Conservation (phyloP, 768 basidiomycete genomes). For the Pleurotus cornucopiae region DNA sequence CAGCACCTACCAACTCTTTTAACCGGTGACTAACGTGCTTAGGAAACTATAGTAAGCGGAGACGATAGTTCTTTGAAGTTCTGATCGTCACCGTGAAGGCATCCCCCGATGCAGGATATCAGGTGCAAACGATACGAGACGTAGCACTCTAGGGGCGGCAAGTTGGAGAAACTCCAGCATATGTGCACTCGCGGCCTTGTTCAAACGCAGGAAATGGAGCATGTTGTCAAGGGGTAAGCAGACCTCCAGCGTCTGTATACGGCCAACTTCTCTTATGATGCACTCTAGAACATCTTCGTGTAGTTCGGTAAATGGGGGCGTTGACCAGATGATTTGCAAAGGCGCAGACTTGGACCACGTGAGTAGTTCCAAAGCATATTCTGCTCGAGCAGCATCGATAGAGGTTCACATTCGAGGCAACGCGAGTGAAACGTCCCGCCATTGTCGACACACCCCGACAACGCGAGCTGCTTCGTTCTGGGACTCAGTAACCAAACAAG, state of each 20-base stretch:
- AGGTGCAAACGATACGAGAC: not conserved
- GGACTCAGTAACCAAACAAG: too few relatives aligned
- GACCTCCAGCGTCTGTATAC: not conserved
- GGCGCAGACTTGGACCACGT: not conserved
- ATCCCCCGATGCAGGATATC: not conserved
- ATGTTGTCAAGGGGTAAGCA: not conserved
- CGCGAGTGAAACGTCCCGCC: not conserved
- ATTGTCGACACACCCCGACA: not conserved
- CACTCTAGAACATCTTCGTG: not conserved
- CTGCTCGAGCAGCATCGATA: not conserved
- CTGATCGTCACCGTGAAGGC: not conserved
- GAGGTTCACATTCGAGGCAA: not conserved
- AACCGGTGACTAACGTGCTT: too few relatives aligned
- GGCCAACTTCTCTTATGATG: not conserved
- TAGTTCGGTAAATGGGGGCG: not conserved
- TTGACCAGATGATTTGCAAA: not conserved
- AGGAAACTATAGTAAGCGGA: too few relatives aligned
- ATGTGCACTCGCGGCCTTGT: not conserved
- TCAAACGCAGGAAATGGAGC: not conserved
- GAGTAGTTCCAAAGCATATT: not conserved
- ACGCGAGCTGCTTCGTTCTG: not conserved
- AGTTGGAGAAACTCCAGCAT: not conserved
- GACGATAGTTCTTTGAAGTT: too few relatives aligned
- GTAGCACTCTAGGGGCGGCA: not conserved
- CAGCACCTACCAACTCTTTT: too few relatives aligned